Evolutionary conservation across 257 asterid species (phyloP), one percentile per base, ranked within the genome.

Genomic region (Solanum pimpinellifolium): DNA sequence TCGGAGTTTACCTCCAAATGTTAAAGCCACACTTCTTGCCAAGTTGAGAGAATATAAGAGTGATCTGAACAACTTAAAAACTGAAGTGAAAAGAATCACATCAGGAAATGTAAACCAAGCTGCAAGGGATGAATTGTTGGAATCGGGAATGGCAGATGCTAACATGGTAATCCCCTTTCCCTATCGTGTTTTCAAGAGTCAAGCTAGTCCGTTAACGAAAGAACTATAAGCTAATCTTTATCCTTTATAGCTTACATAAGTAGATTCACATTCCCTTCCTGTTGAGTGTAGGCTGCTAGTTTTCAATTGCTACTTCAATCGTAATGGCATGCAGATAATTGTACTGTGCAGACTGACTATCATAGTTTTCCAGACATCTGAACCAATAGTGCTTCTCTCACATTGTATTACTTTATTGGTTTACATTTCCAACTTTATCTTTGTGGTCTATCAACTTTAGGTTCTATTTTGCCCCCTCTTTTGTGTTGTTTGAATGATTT

Each of bases 41-140:
- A 96, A 96, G 90, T 90, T 96, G 90, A 92, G 98, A 90, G 98
- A 94, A 85, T 93, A 94, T 91, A 96, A 94, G 90, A 90, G 92
- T 68, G 98, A 96, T 92, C 90, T 96, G 90, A 94, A 93, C 91
- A 93, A 92, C 86, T 90, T 96, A 93, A 96, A 96, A 92, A 83
- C 90, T 9, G 98, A 94, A 90, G 91, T 94, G 83, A 96, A 96
- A 92, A 94, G 96, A 92, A 91, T 94, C 91, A 88, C 93, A 76
- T 89, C 94, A 49, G 86, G 91, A 69, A 91, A 89, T 89, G 89
- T 90, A 88, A 94, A 92, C 87, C 95, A 90, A 87, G 90, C 94
- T 44, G 94, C 94, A 33, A 88, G 96, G 84, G 96, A 94, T 78
- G 95, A 93, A 18, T 90, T 95, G 90, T 81, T 96, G 91, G 96